Evolutionary conservation across 352 stramenopile genomes (phyloP).

Genomic region (Globisporangium nagaii): DNA sequence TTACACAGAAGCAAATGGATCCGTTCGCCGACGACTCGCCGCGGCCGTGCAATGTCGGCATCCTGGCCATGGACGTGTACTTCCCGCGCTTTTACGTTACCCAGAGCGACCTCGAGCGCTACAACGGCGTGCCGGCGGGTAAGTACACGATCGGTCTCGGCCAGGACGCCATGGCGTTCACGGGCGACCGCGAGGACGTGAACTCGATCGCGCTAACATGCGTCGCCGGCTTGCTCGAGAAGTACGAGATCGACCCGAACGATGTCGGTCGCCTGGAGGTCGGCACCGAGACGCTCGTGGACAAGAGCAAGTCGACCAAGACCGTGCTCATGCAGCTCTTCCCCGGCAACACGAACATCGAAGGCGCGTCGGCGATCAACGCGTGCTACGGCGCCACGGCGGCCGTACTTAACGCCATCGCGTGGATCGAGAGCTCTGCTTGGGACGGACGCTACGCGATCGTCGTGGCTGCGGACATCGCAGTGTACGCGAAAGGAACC

Average conservation of each 20-base stretch:
- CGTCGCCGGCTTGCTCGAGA: slow-evolving; percentile 47
- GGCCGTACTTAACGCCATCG: slow-evolving; percentile 95
- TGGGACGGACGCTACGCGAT: slow-evolving; percentile 94
- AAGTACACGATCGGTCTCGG: slow-evolving; percentile 72
- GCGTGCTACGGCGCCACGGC: slow-evolving; percentile 98
- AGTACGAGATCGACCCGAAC: slow-evolving; percentile 40
- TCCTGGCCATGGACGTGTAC: slow-evolving; percentile 97
- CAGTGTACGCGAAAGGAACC: slow-evolving; percentile 91
- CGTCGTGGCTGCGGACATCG: slow-evolving; percentile 96
- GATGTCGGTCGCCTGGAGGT: slow-evolving; percentile 94
- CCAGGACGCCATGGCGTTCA: slow-evolving; percentile 59
- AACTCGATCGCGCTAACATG: slow-evolving; percentile 65
- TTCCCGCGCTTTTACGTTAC: slow-evolving; percentile 91
- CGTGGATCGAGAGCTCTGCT: slow-evolving; percentile 92
- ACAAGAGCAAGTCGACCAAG: slow-evolving; percentile 85
- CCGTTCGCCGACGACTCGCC: slow-evolving; percentile 4
- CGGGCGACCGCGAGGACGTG: slow-evolving; percentile 65
- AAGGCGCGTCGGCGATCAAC: slow-evolving; percentile 94
- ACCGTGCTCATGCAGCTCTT: slow-evolving; percentile 80
- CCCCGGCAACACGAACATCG: slow-evolving; percentile 48
- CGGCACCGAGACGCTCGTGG: slow-evolving; percentile 95
- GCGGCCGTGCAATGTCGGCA: slow-evolving; percentile 88
- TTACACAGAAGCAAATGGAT: slow-evolving; percentile 2
- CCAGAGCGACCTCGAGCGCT: slow-evolving; percentile 93
- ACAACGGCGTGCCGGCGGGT: slow-evolving; percentile 74